Percentiles rank a stretch among this genome's conserved stretches.
Evolutionary conservation across 441 rosid genomes (phyloP).

Genomic region (Flueggea neowawraea): DNA sequence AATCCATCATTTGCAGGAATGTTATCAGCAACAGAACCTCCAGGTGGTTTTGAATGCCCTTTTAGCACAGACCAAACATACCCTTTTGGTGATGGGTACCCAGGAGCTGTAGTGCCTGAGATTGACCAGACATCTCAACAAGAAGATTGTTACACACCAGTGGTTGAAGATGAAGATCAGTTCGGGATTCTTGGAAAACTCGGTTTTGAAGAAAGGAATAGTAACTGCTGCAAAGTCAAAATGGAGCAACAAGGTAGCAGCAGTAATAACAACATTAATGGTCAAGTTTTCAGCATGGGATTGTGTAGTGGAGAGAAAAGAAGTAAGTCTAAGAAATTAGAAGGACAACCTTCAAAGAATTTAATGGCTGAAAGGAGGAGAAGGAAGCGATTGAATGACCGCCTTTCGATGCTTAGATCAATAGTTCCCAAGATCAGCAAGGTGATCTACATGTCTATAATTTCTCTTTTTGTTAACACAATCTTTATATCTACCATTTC

Average conservation of each 20-base stretch:
- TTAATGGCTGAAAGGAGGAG: constrained; percentile 93
- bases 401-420: constrained; percentile 96
- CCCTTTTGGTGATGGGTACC: constrained; percentile 35
- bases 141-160: constrained; percentile 21
- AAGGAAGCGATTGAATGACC: constrained; percentile 85
- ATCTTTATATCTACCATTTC: too few species aligned
- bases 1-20: constrained; percentile 25
- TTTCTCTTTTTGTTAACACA: background rate
- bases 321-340: constrained; percentile 52
- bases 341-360: constrained; percentile 98
- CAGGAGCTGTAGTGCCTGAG: constrained; percentile 16
- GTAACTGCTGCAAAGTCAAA: constrained; percentile 38
- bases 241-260: constrained; percentile 22
- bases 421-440: constrained; percentile 96
- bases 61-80: constrained; percentile 35
- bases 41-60: constrained; percentile 43
- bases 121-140: constrained; percentile 35
- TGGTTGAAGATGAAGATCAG: constrained; percentile 38
- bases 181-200: constrained; percentile 24
- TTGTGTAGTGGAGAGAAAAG: constrained; percentile 33
- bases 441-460: constrained; percentile 28
- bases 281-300: constrained; percentile 34
- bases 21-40: constrained; percentile 18
- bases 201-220: constrained; percentile 35
- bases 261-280: constrained; percentile 1